Conservation (phyloP, 441 rosid species). For the Corymbia citriodora region DNA sequence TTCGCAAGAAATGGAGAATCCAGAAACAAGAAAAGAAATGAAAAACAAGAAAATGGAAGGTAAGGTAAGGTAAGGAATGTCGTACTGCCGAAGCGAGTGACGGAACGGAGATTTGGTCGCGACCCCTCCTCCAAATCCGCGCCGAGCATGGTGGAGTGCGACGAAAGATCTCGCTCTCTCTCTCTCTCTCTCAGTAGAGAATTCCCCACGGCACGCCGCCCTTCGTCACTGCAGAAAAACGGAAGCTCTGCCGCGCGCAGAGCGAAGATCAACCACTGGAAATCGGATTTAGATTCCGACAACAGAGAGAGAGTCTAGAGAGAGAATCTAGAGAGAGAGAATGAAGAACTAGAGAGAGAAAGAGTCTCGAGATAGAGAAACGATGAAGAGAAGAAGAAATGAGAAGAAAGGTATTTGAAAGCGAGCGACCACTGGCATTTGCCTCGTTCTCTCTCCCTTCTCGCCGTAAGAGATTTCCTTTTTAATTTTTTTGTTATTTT, state of each 20-base stretch:
- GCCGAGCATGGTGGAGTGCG: background rate
- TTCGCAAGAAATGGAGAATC: background rate
- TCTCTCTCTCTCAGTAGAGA: background rate
- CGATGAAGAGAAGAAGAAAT: background rate
- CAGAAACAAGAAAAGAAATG: constrained; percentile 1
- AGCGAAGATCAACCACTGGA: background rate
- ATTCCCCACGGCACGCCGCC: background rate
- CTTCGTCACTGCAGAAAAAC: background rate
- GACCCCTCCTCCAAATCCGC: background rate
- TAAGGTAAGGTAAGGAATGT: constrained; percentile 1
- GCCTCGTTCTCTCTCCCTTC: background rate
- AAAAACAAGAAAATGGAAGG: constrained; percentile 1
- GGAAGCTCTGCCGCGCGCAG: background rate
- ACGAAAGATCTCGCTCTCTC: background rate
- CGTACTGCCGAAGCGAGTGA: constrained; percentile 46
- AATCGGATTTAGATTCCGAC: background rate
- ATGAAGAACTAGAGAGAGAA: background rate
- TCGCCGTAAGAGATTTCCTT: background rate
- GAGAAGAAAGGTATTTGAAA: constrained; percentile 12
- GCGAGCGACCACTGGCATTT: constrained; percentile 4
- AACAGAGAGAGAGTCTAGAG: background rate
- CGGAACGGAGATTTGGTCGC: constrained; percentile 20
- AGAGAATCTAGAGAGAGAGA: background rate
- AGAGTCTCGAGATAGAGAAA: background rate
- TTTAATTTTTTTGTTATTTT: background rate